Evolutionary conservation across 1,139 yeast species (phyloP).

Genomic region (Meyerozyma sp.): DNA sequence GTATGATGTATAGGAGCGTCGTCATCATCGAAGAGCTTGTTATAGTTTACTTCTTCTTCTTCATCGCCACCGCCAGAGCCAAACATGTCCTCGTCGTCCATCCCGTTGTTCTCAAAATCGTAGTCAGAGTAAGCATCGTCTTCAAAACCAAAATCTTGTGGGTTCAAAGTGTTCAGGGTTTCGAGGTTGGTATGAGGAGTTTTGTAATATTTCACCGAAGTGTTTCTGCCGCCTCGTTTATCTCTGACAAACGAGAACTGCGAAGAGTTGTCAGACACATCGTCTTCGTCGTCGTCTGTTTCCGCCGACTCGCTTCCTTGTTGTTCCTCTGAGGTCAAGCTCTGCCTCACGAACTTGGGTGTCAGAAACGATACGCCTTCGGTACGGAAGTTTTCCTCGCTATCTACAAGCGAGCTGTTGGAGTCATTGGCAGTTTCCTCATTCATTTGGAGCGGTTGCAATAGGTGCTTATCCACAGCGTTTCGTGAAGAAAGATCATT

Average conservation of each 20-base stretch:
- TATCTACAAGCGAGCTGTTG: slow-evolving; percentile 10
- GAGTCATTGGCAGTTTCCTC: slow-evolving; percentile 10
- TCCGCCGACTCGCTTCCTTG: slow-evolving; percentile 2
- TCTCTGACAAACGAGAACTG: slow-evolving; percentile 59
- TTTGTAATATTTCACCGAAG: slow-evolving; percentile 58
- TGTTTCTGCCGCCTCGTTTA: slow-evolving; percentile 51
- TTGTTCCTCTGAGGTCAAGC: slow-evolving; percentile 2
- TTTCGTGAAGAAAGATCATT: neutral
- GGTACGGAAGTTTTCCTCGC: slow-evolving; percentile 12
- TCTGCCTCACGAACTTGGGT: neutral
- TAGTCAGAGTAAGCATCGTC: slow-evolving; percentile 34
- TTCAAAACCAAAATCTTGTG: slow-evolving; percentile 31
- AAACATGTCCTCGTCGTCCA: slow-evolving; percentile 2
- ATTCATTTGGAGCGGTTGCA: neutral
- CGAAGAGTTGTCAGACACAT: slow-evolving; percentile 31
- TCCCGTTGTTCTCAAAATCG: slow-evolving; percentile 23
- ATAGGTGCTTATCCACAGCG: neutral
- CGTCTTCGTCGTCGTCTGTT: slow-evolving; percentile 10
- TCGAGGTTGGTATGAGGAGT: slow-evolving; percentile 11
- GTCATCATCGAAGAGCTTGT: slow-evolving; percentile 35
- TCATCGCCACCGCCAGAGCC: slow-evolving; percentile 23
- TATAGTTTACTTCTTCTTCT: slow-evolving; percentile 5
- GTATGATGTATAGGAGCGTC: neutral
- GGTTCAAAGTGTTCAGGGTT: slow-evolving; percentile 19
- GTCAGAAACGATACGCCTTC: slow-evolving; percentile 14